Evolutionary conservation across 1,139 yeast genomes (phyloP).

Genomic region (Saccharomycopsis hybrid): DNA sequence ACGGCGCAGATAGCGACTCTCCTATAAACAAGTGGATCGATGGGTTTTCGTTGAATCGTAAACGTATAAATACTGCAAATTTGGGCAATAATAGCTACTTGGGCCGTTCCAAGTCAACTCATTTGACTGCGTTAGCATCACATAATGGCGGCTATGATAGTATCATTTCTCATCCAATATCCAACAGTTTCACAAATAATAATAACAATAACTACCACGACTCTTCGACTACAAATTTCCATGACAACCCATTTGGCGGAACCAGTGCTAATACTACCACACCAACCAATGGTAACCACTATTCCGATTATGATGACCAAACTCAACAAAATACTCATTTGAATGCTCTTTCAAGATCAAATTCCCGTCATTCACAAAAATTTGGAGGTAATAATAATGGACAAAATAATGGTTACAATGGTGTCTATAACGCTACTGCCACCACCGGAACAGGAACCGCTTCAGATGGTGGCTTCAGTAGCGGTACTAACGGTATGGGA

Average conservation of each 20-base stretch:
- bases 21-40: constrained; percentile 82
- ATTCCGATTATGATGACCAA: constrained; percentile 24
- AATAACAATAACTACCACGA: constrained; percentile 27
- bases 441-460: background rate
- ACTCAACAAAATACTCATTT: constrained; percentile 20
- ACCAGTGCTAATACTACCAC: too few species aligned
- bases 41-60: constrained; percentile 50
- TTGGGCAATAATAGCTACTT: constrained; percentile 30
- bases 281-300: too few species aligned
- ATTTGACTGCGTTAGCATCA: constrained; percentile 14
- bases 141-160: constrained; percentile 14
- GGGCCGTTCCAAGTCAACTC: constrained; percentile 24
- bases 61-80: constrained; percentile 26
- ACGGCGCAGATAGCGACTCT: constrained; percentile 74
- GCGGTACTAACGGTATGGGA: background rate
- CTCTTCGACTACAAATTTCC: too few species aligned
- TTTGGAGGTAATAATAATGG: constrained; percentile 13
- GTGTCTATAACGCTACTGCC: constrained; percentile 20
- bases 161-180: constrained; percentile 19
- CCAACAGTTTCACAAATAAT: constrained; percentile 23
- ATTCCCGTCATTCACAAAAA: constrained; percentile 20
- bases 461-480: background rate
- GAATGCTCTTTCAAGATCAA: constrained; percentile 15
- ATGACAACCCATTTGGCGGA: constrained; percentile 21
- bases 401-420: constrained; percentile 18